A percentile compares a stretch with the other conserved stretches of the same genome.
These are phyloP conservation scores for Cochliopodium minus DNA, from an alignment of 208 protist species.

Conservation along the genomic window DNA sequence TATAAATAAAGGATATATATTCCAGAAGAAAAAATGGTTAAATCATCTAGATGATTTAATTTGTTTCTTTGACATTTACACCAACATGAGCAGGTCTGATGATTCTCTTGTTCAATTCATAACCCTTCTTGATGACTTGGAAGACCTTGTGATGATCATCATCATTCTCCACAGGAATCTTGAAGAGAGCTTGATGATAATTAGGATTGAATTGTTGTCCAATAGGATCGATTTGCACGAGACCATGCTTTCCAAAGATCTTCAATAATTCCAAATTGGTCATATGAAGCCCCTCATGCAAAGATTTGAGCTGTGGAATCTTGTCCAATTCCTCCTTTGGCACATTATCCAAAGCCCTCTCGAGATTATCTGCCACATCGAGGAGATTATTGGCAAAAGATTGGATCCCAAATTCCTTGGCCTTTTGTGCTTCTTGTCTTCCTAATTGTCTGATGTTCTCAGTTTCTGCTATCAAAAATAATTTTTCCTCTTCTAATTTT, in stretches of 20 bases:
- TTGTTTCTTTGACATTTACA: conserved; percentile 34
- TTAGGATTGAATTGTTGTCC: conserved; percentile 60
- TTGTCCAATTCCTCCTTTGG: conserved; percentile 38
- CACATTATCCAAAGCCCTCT: conserved; percentile 40
- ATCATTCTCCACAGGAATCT: conserved; percentile 37
- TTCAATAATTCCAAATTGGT: conserved; percentile 57
- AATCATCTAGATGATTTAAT: not conserved
- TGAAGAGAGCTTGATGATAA: conserved; percentile 62
- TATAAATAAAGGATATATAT: no score
- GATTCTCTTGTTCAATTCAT: conserved; percentile 53
- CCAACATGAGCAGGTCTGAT: conserved; percentile 65
- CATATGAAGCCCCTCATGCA: conserved; percentile 38
- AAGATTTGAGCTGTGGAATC: conserved; percentile 44
- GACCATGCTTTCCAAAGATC: conserved; percentile 54
- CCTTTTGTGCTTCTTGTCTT: conserved; percentile 62
- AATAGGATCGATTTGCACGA: conserved; percentile 51
- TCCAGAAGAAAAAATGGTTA: not conserved
- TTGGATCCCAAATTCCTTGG: conserved; percentile 56
- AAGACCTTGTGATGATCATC: conserved; percentile 45
- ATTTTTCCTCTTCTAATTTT: not conserved
- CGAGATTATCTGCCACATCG: conserved; percentile 68
- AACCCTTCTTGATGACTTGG: conserved; percentile 62
- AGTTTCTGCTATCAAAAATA: conserved; percentile 37
- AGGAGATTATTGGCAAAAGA: conserved; percentile 69
- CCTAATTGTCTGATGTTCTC: conserved; percentile 62